Conservation (phyloP, 495 filamentous ascomycete species). For the Pyrenula massariospora region DNA sequence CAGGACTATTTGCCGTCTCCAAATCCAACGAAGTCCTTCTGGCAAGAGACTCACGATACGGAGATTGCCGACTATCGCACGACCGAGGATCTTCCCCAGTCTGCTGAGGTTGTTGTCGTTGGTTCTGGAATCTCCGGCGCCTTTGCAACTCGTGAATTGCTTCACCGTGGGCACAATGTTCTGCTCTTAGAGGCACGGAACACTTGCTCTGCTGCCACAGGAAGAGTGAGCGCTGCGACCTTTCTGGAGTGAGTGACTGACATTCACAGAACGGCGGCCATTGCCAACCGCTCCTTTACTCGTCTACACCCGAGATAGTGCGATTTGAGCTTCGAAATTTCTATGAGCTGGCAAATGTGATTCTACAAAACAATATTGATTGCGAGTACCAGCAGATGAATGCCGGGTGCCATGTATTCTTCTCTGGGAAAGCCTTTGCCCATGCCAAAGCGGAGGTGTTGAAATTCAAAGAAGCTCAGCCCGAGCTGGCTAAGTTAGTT, state of each 20-base stretch:
- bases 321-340: background rate
- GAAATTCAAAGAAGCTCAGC: background rate
- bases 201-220: background rate
- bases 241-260: background rate
- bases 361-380: background rate
- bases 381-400: background rate
- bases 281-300: background rate
- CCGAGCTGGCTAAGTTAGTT: background rate
- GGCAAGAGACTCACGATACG: background rate
- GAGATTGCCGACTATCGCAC: background rate
- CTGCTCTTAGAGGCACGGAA: background rate
- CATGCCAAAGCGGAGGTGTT: background rate
- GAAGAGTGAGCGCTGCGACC: background rate
- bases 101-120: background rate
- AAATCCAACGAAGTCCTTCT: background rate
- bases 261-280: background rate
- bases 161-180: background rate
- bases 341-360: background rate
- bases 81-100: background rate
- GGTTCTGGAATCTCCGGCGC: background rate
- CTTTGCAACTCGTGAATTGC: background rate
- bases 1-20: background rate
- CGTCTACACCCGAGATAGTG: background rate
- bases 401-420: background rate
- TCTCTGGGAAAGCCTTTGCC: background rate